These are phyloP conservation scores for Cetradonia linearis DNA, from an alignment of 495 filamentous ascomycete species.

Conservation along the genomic window DNA sequence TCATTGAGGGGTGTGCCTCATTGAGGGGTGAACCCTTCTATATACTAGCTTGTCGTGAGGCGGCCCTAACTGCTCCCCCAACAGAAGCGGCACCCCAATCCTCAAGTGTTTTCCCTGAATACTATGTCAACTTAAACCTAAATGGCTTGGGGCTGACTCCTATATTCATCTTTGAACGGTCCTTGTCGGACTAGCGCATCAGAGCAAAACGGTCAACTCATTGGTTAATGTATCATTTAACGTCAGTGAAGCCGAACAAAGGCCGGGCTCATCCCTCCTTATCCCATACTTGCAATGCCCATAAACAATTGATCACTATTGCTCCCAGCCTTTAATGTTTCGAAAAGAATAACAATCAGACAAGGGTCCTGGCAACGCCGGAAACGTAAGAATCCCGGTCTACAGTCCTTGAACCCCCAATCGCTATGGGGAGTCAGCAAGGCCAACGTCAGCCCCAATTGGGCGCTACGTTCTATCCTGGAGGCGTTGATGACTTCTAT, in stretches of 20 bases:
- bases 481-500: constrained; percentile 80
- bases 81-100: no score
- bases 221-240: constrained; percentile 3
- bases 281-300: background rate
- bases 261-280: background rate
- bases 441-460: constrained; percentile 44
- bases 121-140: no score
- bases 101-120: no score
- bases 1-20: background rate
- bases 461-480: constrained; percentile 84
- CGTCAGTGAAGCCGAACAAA: background rate
- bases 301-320: background rate
- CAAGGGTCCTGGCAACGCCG: background rate
- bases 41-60: no score
- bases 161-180: background rate
- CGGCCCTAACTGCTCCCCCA: no score
- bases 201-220: background rate
- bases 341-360: background rate
- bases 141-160: no score
- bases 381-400: background rate
- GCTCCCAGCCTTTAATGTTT: background rate
- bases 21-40: background rate
- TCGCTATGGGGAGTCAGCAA: constrained; percentile 26
- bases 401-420: background rate
- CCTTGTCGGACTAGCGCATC: background rate